phyloP scores from a whole-genome alignment of 305 asterid species.

The Galium porrigens region DNA sequence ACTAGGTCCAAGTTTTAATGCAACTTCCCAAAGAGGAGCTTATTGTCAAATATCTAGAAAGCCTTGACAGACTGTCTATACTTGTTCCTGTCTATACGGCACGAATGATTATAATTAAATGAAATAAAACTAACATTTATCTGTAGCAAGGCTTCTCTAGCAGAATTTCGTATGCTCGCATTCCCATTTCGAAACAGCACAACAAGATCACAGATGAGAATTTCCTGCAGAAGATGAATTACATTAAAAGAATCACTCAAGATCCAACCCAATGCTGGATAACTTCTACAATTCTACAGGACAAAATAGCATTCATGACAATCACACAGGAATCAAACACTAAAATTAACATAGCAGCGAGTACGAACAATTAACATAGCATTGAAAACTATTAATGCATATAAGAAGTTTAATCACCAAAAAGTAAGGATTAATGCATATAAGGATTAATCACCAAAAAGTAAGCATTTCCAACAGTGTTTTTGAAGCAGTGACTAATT shows the following conservation, averaged over 20 bases:
- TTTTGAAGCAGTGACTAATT: neutral
- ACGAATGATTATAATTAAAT: neutral
- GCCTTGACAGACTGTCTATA: neutral
- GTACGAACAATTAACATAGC: neutral
- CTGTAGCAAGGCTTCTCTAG: slow-evolving; percentile 57
- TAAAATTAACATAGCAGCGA: neutral
- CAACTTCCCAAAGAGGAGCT: neutral
- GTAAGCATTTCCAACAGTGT: neutral
- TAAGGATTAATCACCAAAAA: neutral
- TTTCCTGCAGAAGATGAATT: slow-evolving; percentile 39
- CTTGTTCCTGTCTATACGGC: neutral
- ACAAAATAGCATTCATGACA: neutral
- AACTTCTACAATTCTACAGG: neutral
- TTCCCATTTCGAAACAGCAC: slow-evolving; percentile 46
- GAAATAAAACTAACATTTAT: slow-evolving; percentile 44
- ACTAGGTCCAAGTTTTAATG: neutral
- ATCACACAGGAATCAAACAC: neutral
- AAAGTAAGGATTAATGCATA: too few relatives aligned
- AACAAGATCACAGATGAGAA: slow-evolving; percentile 46
- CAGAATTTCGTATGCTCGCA: slow-evolving; percentile 45
- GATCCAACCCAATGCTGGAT: neutral
- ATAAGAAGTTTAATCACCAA: neutral
- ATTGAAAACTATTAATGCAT: neutral
- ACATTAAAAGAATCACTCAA: slow-evolving; percentile 9
- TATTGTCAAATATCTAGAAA: neutral